These are phyloP conservation scores for Hibiscus mutabilis DNA, from an alignment of 345 rosid genomes.

Conservation along the genomic window DNA sequence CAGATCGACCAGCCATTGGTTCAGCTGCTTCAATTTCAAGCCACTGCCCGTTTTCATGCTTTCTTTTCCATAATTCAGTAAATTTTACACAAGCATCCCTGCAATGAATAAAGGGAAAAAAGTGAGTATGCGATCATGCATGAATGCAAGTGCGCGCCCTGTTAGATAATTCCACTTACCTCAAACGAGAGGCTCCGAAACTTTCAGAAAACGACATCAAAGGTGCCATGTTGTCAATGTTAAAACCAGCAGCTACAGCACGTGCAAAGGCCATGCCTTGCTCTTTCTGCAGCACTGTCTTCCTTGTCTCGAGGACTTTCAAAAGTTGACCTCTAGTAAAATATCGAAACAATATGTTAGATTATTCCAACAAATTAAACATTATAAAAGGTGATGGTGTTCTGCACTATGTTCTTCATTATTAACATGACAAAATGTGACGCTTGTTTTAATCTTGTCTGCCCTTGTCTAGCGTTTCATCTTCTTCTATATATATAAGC, in stretches of 20 bases:
- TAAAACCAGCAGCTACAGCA: constrained; percentile 97
- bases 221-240: constrained; percentile 63
- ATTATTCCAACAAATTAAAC: constrained; percentile 5
- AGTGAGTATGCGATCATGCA: neutral
- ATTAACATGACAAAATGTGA: no score
- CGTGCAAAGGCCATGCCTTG: constrained; percentile 99
- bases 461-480: no score
- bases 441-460: no score
- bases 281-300: constrained; percentile 75
- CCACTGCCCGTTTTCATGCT: constrained; percentile 94
- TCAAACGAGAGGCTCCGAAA: constrained; percentile 86
- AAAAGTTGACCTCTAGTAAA: constrained; percentile 67
- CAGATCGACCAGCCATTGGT: constrained; percentile 46
- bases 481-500: no score
- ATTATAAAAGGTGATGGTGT: neutral
- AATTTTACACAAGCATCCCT: constrained; percentile 88
- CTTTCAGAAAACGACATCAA: constrained; percentile 72
- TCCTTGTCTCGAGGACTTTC: constrained; percentile 86
- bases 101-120: constrained; percentile 15
- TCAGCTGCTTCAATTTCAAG: constrained; percentile 78
- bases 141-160: neutral
- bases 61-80: constrained; percentile 81
- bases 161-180: constrained; percentile 30
- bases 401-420: neutral
- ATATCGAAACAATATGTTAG: constrained; percentile 1